Percentiles rank a stretch among this genome's conserved stretches.
Conservation (phyloP, 257 asterid species). For the Lantana camara region DNA sequence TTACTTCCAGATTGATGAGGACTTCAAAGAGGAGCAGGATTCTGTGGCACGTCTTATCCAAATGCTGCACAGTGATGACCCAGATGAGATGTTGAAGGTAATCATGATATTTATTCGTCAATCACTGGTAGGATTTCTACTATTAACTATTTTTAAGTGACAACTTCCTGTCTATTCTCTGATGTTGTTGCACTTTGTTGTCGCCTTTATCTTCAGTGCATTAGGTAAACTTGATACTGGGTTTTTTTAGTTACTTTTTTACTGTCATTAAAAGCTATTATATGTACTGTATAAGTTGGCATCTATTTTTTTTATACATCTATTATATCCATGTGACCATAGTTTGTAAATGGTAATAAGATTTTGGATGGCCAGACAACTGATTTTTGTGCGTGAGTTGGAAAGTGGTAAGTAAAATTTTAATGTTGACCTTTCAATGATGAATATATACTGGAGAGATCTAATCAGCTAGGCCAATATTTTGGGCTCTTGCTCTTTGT, state of each 20-base stretch:
- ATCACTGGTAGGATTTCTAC: conserved; percentile 5
- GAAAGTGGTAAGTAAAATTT: too few species aligned
- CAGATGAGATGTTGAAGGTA: conserved; percentile 96
- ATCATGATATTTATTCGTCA: conserved; percentile 23
- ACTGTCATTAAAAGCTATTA: not conserved
- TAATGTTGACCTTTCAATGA: too few species aligned
- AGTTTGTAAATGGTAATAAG: too few species aligned
- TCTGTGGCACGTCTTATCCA: conserved; percentile 89
- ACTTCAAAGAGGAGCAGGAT: conserved; percentile 93
- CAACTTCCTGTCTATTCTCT: not conserved
- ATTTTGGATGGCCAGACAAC: conserved; percentile 10
- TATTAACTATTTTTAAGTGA: conserved; percentile 8
- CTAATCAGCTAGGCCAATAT: not conserved
- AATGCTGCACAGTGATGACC: conserved; percentile 83
- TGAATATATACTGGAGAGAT: not conserved
- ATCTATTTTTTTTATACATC: not conserved
- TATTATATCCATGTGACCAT: too few species aligned
- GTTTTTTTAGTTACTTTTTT: not conserved
- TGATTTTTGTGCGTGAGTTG: not conserved
- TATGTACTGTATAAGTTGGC: conserved; percentile 10
- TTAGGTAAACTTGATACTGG: not conserved
- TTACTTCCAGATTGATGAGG: conserved; percentile 79
- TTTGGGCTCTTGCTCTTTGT: too few species aligned
- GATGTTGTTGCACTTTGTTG: conserved; percentile 5
- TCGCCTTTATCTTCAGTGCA: conserved; percentile 6